Percentiles rank a stretch among this genome's conserved stretches.
These are phyloP conservation scores for Solanum chacoense DNA, from an alignment of 305 asterid species.

Conservation along the genomic window DNA sequence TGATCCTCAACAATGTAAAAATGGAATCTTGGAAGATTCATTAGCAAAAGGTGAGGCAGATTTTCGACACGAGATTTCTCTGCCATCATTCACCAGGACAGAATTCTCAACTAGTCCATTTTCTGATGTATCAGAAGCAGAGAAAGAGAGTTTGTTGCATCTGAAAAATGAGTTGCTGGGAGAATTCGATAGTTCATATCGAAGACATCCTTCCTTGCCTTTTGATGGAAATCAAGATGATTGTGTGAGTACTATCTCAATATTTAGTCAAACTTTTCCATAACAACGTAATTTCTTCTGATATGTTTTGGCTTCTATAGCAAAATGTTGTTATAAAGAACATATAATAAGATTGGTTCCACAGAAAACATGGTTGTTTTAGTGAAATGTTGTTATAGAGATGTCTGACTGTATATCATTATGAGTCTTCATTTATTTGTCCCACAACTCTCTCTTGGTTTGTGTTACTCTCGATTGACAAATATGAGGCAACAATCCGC, in stretches of 20 bases:
- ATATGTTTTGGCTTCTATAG: neutral
- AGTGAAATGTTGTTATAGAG: neutral
- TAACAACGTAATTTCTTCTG: neutral
- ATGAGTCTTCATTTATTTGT: neutral
- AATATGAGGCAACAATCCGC: constrained; percentile 16
- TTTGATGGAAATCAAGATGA: constrained; percentile 25
- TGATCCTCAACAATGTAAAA: constrained; percentile 18
- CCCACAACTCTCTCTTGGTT: constrained; percentile 19
- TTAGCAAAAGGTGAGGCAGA: constrained; percentile 10
- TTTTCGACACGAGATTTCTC: constrained; percentile 7
- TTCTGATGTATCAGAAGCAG: constrained; percentile 30
- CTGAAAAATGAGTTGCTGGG: constrained; percentile 16
- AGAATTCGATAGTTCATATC: constrained; percentile 9
- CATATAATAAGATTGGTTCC: neutral
- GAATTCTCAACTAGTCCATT: constrained; percentile 17
- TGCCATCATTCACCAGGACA: constrained; percentile 4
- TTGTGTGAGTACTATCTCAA: constrained; percentile 27
- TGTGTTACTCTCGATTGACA: constrained; percentile 18
- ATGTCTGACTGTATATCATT: neutral
- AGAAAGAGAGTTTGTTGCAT: constrained; percentile 32
- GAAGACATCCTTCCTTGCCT: constrained; percentile 4
- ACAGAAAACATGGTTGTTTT: neutral
- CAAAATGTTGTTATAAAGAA: neutral
- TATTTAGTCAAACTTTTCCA: neutral
- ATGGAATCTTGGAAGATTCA: constrained; percentile 19